phyloP scores from a whole-genome alignment of 176 grass and related monocot genomes.

The barley (Hordeum vulgare) region DNA sequence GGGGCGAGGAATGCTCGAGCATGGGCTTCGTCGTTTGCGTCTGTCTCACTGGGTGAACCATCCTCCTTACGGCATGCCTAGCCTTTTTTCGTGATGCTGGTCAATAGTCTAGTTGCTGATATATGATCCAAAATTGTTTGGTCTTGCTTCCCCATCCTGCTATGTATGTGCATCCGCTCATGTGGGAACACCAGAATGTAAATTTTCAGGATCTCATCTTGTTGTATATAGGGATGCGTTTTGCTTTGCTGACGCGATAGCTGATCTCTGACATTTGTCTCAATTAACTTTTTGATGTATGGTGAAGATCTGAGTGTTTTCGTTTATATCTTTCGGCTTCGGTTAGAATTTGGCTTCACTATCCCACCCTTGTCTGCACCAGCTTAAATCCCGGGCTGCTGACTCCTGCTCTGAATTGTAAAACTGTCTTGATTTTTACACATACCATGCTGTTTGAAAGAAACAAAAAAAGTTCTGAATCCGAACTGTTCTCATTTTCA shows the following conservation, averaged over 20 bases:
- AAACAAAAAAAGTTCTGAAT: background rate
- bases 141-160: slow-evolving; percentile 27
- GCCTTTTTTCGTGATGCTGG: slow-evolving; percentile 14
- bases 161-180: slow-evolving; percentile 35
- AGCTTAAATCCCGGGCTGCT: background rate
- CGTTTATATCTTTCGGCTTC: background rate
- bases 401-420: background rate
- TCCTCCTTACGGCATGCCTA: slow-evolving; percentile 55
- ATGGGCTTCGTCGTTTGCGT: slow-evolving; percentile 87
- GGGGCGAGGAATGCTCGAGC: slow-evolving; percentile 76
- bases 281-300: slow-evolving; percentile 12
- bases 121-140: slow-evolving; percentile 19
- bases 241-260: background rate
- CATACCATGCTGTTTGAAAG: background rate
- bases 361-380: background rate
- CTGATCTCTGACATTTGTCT: slow-evolving; percentile 19
- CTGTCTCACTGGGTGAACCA: slow-evolving; percentile 76
- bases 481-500: background rate
- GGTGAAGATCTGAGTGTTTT: slow-evolving; percentile 9
- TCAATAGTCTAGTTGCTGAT: slow-evolving; percentile 37
- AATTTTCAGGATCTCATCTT: slow-evolving; percentile 42
- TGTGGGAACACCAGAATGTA: slow-evolving; percentile 50
- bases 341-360: background rate
- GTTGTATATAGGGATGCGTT: slow-evolving; percentile 52
- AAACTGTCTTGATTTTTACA: background rate